phyloP scores from a whole-genome alignment of 2,329 filamentous ascomycete genomes.

The Fusarium camptoceras region DNA sequence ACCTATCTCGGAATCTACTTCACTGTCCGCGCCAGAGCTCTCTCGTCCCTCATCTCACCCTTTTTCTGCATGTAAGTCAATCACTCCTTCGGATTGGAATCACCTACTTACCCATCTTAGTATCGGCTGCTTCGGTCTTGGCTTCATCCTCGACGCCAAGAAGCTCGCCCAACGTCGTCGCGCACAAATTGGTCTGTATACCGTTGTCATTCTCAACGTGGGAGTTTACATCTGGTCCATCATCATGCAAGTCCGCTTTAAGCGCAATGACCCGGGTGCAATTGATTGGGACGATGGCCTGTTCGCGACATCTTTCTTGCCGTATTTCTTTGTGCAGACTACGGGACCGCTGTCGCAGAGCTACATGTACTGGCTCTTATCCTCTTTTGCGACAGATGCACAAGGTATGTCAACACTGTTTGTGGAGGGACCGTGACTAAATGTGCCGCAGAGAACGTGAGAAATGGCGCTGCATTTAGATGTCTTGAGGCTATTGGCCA shows the following conservation, averaged over 20 bases:
- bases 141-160: conserved; percentile 18
- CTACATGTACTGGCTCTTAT: conserved; percentile 24
- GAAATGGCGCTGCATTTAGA: conserved; percentile 15
- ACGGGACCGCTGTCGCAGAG: conserved; percentile 11
- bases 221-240: conserved; percentile 22
- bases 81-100: fast-evolving
- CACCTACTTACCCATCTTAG: fast-evolving
- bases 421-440: not conserved
- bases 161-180: conserved; percentile 5
- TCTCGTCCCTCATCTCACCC: conserved; percentile 14
- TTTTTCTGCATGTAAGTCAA: conserved; percentile 21
- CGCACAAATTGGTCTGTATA: conserved; percentile 10
- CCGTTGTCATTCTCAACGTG: conserved; percentile 6
- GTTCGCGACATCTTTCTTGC: not conserved
- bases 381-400: conserved; percentile 15
- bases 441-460: not conserved
- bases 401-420: not conserved
- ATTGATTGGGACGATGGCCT: conserved; percentile 18
- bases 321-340: conserved; percentile 19
- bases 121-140: conserved; percentile 12
- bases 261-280: not conserved
- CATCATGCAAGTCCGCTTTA: conserved; percentile 12
- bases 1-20: conserved; percentile 19
- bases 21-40: conserved; percentile 5
- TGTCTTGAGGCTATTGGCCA: conserved; percentile 15